Conservation (phyloP, 345 rosid genomes). For the Camelina sativa region DNA sequence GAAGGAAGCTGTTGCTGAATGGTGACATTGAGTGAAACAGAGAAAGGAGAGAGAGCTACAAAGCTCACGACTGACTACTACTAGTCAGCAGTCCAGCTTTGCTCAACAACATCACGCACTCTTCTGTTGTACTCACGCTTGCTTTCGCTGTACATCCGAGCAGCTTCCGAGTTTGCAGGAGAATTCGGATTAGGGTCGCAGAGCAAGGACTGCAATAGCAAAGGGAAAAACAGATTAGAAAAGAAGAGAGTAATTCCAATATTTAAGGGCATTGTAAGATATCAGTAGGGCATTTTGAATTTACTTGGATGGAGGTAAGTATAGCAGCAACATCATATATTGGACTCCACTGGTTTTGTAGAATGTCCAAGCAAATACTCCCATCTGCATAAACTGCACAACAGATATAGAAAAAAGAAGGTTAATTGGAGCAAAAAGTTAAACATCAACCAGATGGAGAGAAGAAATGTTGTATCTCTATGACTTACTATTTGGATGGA, state of each 20-base stretch:
- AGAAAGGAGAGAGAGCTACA: slow-evolving; percentile 30
- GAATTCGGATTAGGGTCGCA: slow-evolving; percentile 89
- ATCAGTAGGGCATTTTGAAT: neutral
- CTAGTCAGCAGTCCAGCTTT: slow-evolving; percentile 81
- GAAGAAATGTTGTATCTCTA: slow-evolving; percentile 1
- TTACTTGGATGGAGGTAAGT: slow-evolving; percentile 94
- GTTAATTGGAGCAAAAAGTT: neutral
- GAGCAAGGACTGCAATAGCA: slow-evolving; percentile 60
- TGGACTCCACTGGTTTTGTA: slow-evolving; percentile 99
- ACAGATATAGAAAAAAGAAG: slow-evolving; percentile 11
- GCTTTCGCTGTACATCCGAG: slow-evolving; percentile 77
- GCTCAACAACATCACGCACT: slow-evolving; percentile 76
- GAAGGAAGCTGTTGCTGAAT: slow-evolving; percentile 38
- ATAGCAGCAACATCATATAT: slow-evolving; percentile 98
- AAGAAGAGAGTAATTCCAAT: neutral
- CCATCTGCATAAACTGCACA: slow-evolving; percentile 94
- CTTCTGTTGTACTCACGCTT: slow-evolving; percentile 78
- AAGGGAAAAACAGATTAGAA: slow-evolving; percentile 9
- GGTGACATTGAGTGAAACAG: slow-evolving; percentile 9
- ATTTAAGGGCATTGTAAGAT: neutral
- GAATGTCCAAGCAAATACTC: slow-evolving; percentile 91
- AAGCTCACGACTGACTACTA: slow-evolving; percentile 38
- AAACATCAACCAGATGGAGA: neutral
- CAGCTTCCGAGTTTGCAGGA: slow-evolving; percentile 90
- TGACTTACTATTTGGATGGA: slow-evolving; percentile 70